phyloP scores from a whole-genome alignment of 768 basidiomycete genomes.

The Xerocomus brunneocitrinus region DNA sequence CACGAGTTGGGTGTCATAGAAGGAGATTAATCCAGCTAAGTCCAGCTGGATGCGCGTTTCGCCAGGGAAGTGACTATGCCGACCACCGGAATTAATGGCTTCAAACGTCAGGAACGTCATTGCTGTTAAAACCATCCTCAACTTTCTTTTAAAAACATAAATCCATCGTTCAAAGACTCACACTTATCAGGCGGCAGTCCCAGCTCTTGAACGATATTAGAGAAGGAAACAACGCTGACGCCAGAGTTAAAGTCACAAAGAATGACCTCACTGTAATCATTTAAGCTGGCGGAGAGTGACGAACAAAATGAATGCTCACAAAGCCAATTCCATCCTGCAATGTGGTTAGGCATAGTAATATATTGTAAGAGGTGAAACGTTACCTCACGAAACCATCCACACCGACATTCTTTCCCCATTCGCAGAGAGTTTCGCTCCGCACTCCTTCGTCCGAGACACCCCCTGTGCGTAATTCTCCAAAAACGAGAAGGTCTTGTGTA shows the following conservation, averaged over 20 bases:
- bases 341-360: not conserved
- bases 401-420: constrained; percentile 28
- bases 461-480: constrained; percentile 22
- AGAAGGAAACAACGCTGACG: constrained; percentile 21
- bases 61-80: constrained; percentile 34
- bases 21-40: constrained; percentile 31
- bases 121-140: constrained; percentile 1
- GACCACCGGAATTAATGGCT: constrained; percentile 14
- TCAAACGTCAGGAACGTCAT: not conserved
- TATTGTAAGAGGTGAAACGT: not conserved
- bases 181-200: not conserved
- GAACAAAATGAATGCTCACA: constrained; percentile 30
- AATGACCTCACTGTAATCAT: constrained; percentile 12
- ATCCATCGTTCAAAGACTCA: not conserved
- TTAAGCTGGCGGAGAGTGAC: not conserved
- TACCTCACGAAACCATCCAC: constrained; percentile 34
- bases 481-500: constrained; percentile 26
- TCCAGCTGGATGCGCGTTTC: constrained; percentile 34
- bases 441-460: constrained; percentile 15
- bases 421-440: constrained; percentile 27
- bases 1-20: constrained; percentile 32
- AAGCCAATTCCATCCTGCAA: constrained; percentile 43
- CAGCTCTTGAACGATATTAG: constrained; percentile 3
- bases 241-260: not conserved
- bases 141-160: not conserved